phyloP scores from a whole-genome alignment of 169 alveolate genomes.

The Eimeria maxima region DNA sequence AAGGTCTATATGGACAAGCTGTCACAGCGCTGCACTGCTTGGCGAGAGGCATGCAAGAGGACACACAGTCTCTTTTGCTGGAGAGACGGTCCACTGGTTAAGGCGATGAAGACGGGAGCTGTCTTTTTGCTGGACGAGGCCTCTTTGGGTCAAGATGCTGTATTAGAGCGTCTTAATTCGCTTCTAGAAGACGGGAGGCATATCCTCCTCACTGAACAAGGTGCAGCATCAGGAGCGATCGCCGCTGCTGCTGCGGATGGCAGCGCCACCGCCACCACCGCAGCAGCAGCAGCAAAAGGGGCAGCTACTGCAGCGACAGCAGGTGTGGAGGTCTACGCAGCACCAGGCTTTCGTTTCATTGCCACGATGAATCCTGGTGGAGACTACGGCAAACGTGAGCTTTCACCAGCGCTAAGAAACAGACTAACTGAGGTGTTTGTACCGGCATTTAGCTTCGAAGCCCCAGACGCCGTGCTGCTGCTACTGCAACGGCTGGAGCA shows the following conservation, averaged over 20 bases:
- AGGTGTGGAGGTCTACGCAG: constrained; percentile 86
- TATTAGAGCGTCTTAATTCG: constrained; percentile 99
- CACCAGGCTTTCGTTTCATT: constrained; percentile 95
- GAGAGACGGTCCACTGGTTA: constrained; percentile 99
- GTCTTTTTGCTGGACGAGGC: constrained; percentile 98
- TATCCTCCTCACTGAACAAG: constrained; percentile 88
- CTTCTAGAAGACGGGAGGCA: constrained; percentile 95
- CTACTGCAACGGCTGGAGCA: constrained; percentile 76
- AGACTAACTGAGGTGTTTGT: constrained; percentile 99
- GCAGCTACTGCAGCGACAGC: constrained; percentile 85
- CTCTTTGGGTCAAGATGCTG: constrained; percentile 99
- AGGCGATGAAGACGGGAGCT: constrained; percentile 98
- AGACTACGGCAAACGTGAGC: constrained; percentile 99
- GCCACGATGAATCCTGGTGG: constrained; percentile 99
- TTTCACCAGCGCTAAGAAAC: constrained; percentile 99
- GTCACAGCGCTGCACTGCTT: constrained; percentile 37
- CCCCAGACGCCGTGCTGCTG: constrained; percentile 77
- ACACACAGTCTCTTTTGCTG: constrained; percentile 96
- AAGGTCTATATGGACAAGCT: constrained; percentile 97
- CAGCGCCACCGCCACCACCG: not conserved
- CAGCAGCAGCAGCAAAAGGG: constrained; percentile 74
- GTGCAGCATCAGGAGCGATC: constrained; percentile 76
- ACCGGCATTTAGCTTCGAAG: constrained; percentile 83
- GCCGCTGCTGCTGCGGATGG: constrained; percentile 12
- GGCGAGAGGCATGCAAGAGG: constrained; percentile 52